phyloP scores from a whole-genome alignment of 2,329 filamentous ascomycete genomes.

The Cytospora mali region DNA sequence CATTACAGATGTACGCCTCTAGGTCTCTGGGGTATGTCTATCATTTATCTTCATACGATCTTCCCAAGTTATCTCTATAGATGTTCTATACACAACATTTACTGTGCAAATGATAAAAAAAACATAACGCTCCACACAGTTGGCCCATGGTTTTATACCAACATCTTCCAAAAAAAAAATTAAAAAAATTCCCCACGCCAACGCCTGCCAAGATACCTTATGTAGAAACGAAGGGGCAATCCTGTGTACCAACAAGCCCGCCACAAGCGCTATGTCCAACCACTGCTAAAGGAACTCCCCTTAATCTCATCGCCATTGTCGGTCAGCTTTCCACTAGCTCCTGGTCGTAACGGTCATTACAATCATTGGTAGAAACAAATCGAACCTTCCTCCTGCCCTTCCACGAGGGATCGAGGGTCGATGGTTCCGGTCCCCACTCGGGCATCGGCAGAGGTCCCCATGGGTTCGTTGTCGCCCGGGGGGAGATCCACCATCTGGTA shows the following conservation, averaged over 20 bases:
- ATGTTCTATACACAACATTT: too few species aligned
- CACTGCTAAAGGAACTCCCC: neutral
- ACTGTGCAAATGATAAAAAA: neutral
- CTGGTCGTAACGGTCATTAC: slow-evolving; percentile 33
- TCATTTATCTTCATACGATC: neutral
- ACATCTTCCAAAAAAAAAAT: too few species aligned
- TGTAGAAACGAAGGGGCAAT: neutral
- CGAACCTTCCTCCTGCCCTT: slow-evolving; percentile 31
- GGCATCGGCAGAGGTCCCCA: neutral
- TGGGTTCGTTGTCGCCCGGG: neutral
- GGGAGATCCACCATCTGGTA: neutral
- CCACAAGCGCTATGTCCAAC: slow-evolving; percentile 1
- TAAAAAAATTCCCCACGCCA: neutral
- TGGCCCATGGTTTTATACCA: neutral
- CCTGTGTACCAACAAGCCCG: neutral
- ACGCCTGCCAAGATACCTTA: neutral
- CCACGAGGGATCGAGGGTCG: neutral
- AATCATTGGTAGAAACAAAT: slow-evolving; percentile 29
- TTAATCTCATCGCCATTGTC: slow-evolving; percentile 10
- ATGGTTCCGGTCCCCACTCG: neutral
- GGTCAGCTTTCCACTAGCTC: slow-evolving; percentile 2
- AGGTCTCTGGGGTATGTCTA: neutral
- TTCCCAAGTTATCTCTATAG: neutral
- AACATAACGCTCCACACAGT: neutral
- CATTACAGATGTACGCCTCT: neutral